Conservation (phyloP, 2,329 filamentous ascomycete species). For the Cladosporium sp. region DNA sequence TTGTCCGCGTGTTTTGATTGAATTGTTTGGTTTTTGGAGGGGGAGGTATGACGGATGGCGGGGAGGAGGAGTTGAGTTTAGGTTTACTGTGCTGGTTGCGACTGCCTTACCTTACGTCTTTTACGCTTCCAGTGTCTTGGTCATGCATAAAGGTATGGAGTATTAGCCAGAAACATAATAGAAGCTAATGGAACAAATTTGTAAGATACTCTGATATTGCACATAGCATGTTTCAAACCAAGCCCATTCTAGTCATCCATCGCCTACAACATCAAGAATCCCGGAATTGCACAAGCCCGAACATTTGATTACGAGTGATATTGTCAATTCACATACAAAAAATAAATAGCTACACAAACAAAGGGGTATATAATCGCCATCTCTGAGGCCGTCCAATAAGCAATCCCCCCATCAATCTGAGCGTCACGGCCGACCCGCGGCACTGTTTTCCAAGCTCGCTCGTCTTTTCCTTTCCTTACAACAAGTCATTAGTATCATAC, state of each 20-base stretch:
- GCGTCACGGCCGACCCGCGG: slow-evolving; percentile 7
- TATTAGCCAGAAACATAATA: background rate
- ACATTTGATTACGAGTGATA: too few relatives aligned
- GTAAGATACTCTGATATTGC: background rate
- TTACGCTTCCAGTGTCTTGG: background rate
- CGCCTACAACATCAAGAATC: background rate
- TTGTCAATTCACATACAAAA: background rate
- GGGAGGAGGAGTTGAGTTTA: background rate
- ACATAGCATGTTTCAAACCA: background rate
- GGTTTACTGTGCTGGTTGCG: background rate
- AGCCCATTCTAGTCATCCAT: background rate
- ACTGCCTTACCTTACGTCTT: background rate
- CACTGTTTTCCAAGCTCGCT: background rate
- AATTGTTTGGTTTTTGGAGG: background rate
- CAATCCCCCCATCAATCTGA: background rate
- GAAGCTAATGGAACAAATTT: background rate
- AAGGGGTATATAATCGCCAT: slow-evolving; percentile 16
- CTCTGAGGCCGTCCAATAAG: background rate
- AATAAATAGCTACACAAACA: background rate
- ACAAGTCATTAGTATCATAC: background rate
- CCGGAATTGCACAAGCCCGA: background rate
- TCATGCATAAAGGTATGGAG: background rate
- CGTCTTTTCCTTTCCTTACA: background rate
- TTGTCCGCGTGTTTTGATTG: slow-evolving; percentile 11
- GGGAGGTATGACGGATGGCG: slow-evolving; percentile 5